Base-by-base conservation (phyloP, 768 basidiomycete species). In the Gloeostereum incarnatum region DNA sequence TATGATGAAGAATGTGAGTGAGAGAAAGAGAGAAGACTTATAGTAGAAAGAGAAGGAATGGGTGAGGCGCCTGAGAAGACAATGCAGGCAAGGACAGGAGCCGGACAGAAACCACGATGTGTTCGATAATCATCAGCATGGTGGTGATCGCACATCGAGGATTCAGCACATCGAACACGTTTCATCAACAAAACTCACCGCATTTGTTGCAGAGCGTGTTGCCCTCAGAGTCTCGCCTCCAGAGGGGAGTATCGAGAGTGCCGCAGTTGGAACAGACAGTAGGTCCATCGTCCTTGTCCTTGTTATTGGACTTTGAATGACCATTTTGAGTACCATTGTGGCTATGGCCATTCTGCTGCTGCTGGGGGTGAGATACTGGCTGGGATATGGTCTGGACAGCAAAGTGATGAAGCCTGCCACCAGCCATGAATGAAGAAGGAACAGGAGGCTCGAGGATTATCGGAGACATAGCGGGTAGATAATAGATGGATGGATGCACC, bases 301-400 rank as follows among this genome's bases (percentile, higher is more conserved):
- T n/a, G 91, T 91, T 34, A 74, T 71, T 14, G 83, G 86, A 63
- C 91, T 91, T 70, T 93, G n/a, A n/a, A n/a, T n/a, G n/a, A n/a
- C n/a, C n/a, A n/a, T n/a, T n/a, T n/a, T n/a, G n/a, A n/a, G n/a
- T n/a, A n/a, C n/a, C n/a, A n/a, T n/a, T n/a, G n/a, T n/a, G n/a
- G n/a, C n/a, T n/a, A n/a, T n/a, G n/a, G n/a, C n/a, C n/a, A n/a
- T n/a, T n/a, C n/a, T n/a, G n/a, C n/a, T n/a, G n/a, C n/a, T n/a
- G n/a, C n/a, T n/a, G n/a, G n/a, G n/a, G n/a, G n/a, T n/a, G n/a
- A n/a, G n/a, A n/a, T n/a, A n/a, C n/a, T n/a, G n/a, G n/a, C n/a
- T n/a, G n/a, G n/a, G n/a, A n/a, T n/a, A n/a, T n/a, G n/a, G n/a
- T n/a, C n/a, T n/a, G n/a, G n/a, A n/a, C n/a, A n/a, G n/a, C n/a